Conservation (phyloP, 495 filamentous ascomycete species). For the Penicillium antarcticum region DNA sequence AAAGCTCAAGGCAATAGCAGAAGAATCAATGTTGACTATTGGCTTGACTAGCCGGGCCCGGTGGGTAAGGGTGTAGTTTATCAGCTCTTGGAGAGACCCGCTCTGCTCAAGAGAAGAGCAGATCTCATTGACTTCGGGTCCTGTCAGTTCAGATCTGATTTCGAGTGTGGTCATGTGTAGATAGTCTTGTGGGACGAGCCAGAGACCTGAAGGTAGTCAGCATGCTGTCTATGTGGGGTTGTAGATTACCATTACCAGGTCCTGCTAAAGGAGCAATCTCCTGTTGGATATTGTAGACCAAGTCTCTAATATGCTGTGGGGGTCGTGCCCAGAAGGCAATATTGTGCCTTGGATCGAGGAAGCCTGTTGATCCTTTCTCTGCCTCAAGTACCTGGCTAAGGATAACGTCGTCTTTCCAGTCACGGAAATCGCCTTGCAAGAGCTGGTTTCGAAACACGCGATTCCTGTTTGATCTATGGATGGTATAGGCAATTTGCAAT, state of each 20-base stretch:
- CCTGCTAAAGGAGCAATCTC: conserved; percentile 54
- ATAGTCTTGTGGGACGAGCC: conserved; percentile 73
- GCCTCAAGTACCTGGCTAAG: conserved; percentile 55
- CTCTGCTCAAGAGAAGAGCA: conserved; percentile 48
- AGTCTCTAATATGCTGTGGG: conserved; percentile 59
- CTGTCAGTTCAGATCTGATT: conserved; percentile 65
- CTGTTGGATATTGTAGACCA: conserved; percentile 67
- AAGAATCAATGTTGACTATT: conserved; percentile 76
- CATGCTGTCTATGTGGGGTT: neutral
- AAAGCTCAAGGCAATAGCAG: conserved; percentile 82
- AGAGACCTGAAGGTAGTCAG: conserved; percentile 55
- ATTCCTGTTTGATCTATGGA: conserved; percentile 72
- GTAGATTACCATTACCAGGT: conserved; percentile 56
- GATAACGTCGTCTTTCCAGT: conserved; percentile 72
- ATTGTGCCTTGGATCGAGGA: conserved; percentile 72
- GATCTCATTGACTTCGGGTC: conserved; percentile 57
- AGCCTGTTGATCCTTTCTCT: conserved; percentile 41
- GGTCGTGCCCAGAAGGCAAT: conserved; percentile 87
- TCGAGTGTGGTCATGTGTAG: conserved; percentile 89
- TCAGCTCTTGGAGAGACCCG: conserved; percentile 48
- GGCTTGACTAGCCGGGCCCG: conserved; percentile 76
- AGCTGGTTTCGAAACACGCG: conserved; percentile 65
- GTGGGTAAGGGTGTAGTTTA: conserved; percentile 58
- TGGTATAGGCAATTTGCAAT: conserved; percentile 70
- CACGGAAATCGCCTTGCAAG: conserved; percentile 61